Evolutionary conservation across 768 basidiomycete species (phyloP), one percentile per base, ranked within the genome.

Genomic region (Lactifluus pinguis): DNA sequence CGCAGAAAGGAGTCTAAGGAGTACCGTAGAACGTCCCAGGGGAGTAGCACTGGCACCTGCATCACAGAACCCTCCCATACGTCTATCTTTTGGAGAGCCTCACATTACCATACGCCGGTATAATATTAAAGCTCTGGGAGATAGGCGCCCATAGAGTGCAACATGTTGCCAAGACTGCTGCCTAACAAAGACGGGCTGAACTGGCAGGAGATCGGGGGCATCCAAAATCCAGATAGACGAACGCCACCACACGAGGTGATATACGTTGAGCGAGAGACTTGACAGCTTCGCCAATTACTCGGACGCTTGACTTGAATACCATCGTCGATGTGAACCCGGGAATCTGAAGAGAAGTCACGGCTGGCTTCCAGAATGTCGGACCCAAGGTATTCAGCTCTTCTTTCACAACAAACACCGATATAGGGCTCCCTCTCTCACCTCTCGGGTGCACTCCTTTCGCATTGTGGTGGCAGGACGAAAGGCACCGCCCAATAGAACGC

Each of bases 271-370:
- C 10, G 25, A 25, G 25, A 25, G 2, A 17, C 42, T 32, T 39
- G 44, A 36, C n/a, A 29, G 21, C 17, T 36, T 41, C 10, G 44
- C 14, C 34, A 38, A 34, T 47, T 53, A 30, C 44, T 53, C 52
- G 36, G 49, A 54, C 21, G 9, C 17, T 32, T 38, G 39, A 39
- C 25, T 19, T 17, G 30, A 38, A 42, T 13, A n/a, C 25, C 34
- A 32, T 45, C 45, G 39, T 42, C 50, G 60, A 61, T 57, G 55
- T 48, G 60, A 57, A 47, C 36, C 60, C 10, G 60, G 44, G 54
- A 55, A 14, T 36, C 6, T 50, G 42, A 50, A 54, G 10, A 39
- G 36, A 39, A 55, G 38, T 25, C 25, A 25, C 25, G 25, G 25
- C 17, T 36, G 13, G 30, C n/a, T 50, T 61, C 48, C 39, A 49